These are phyloP conservation scores for Tuber umbilicatum DNA, from an alignment of 495 filamentous ascomycete genomes.

Conservation along the genomic window DNA sequence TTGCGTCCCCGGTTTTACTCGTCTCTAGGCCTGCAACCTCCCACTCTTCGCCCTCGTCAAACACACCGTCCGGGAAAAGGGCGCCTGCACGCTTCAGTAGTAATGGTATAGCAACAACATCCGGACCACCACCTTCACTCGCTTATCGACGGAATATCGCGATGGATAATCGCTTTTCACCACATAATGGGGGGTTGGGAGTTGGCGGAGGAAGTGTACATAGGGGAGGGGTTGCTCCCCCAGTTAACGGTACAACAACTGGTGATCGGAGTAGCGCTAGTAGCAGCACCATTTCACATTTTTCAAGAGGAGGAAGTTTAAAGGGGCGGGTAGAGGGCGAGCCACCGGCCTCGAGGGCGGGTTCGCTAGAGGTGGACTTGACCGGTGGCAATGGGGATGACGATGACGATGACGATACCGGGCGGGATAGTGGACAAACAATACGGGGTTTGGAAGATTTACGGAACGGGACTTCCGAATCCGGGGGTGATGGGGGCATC, in stretches of 20 bases:
- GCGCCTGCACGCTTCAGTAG: slow-evolving; percentile 40
- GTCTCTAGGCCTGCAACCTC: slow-evolving; percentile 22
- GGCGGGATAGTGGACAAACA: slow-evolving; percentile 43
- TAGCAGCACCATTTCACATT: slow-evolving; percentile 26
- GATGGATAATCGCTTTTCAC: slow-evolving; percentile 38
- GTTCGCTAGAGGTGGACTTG: slow-evolving; percentile 22
- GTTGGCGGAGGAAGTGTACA: neutral
- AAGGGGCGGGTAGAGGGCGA: slow-evolving; percentile 18
- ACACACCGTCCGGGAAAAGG: slow-evolving; percentile 15
- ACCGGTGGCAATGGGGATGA: slow-evolving; percentile 33
- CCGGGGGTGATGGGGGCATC: slow-evolving; percentile 5
- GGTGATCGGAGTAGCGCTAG: slow-evolving; percentile 21
- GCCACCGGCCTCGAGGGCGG: slow-evolving; percentile 18
- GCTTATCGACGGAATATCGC: slow-evolving; percentile 33
- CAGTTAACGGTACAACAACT: slow-evolving; percentile 15
- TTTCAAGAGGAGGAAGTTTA: slow-evolving; percentile 26
- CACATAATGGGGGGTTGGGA: slow-evolving; percentile 15
- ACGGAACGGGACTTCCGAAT: slow-evolving; percentile 12
- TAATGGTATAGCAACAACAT: slow-evolving; percentile 42
- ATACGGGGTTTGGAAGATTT: slow-evolving; percentile 41
- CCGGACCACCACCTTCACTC: slow-evolving; percentile 40
- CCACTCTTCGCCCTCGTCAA: slow-evolving; percentile 11
- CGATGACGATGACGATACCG: slow-evolving; percentile 38
- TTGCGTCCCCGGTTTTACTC: slow-evolving; percentile 6
- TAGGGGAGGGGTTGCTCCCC: slow-evolving; percentile 2